Conservation (phyloP, 2,329 filamentous ascomycete genomes). For the Orbilia ellipsospora region DNA sequence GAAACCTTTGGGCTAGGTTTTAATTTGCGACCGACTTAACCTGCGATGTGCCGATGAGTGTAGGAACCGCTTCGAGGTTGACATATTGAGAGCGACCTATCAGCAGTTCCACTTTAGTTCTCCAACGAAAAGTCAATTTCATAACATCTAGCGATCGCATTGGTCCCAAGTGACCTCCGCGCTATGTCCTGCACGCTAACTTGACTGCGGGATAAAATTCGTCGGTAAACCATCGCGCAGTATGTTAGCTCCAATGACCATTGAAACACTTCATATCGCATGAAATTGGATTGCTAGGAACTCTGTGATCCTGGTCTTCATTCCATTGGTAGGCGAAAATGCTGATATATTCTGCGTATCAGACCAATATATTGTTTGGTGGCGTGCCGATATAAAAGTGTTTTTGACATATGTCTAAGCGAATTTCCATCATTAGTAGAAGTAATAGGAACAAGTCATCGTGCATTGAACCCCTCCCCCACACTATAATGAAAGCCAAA, state of each 20-base stretch:
- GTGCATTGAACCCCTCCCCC: slow-evolving; percentile 27
- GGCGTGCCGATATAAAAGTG: too few relatives aligned
- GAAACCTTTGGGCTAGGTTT: slow-evolving; percentile 14
- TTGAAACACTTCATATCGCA: slow-evolving; percentile 55
- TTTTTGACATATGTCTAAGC: slow-evolving; percentile 8
- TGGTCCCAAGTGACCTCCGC: too few relatives aligned
- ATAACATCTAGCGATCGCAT: too few relatives aligned
- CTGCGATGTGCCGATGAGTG: slow-evolving; percentile 35
- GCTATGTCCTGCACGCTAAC: too few relatives aligned
- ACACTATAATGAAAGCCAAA: neutral
- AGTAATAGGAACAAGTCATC: slow-evolving; percentile 48
- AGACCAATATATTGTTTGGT: too few relatives aligned
- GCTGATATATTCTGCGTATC: too few relatives aligned
- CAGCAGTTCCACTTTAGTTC: too few relatives aligned
- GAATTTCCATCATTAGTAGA: neutral
- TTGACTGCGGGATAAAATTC: neutral
- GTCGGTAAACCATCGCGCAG: slow-evolving; percentile 27
- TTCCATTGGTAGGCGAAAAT: slow-evolving; percentile 16
- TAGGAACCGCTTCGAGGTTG: neutral
- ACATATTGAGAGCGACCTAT: too few relatives aligned
- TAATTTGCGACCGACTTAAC: slow-evolving; percentile 27
- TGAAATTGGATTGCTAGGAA: slow-evolving; percentile 38
- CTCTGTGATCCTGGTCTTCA: neutral
- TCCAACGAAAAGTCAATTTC: too few relatives aligned
- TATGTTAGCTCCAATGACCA: slow-evolving; percentile 52